phyloP scores from a whole-genome alignment of 352 stramenopile genomes.

The Pythium folliculosum region DNA sequence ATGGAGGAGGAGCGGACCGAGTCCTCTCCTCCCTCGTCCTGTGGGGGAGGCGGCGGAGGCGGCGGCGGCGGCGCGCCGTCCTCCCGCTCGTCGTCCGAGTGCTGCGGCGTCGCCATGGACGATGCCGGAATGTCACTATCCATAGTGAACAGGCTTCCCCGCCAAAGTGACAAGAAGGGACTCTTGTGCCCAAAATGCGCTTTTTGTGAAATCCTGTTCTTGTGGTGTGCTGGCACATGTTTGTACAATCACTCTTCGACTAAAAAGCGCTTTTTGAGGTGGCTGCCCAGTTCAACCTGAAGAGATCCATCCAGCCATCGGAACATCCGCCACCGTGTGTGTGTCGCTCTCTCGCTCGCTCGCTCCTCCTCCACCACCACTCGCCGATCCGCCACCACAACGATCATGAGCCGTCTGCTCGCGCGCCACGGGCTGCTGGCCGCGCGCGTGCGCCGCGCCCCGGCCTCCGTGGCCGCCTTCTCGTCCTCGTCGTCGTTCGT shows the following conservation, averaged over 20 bases:
- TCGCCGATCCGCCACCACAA: background rate
- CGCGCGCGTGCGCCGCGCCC: constrained; percentile 13
- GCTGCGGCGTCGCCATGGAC: constrained; percentile 5
- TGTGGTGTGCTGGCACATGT: constrained; percentile 7
- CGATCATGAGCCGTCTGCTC: constrained; percentile 26
- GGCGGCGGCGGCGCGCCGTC: constrained; percentile 7
- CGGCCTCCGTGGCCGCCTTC: constrained; percentile 31
- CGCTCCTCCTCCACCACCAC: constrained; percentile 1
- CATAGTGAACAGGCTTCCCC: background rate
- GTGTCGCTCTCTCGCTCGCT: no score
- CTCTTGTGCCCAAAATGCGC: constrained; percentile 7
- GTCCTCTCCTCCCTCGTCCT: background rate
- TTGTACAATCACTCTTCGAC: constrained; percentile 24
- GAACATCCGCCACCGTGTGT: no score
- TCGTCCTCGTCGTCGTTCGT: constrained; percentile 63
- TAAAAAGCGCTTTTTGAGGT: constrained; percentile 24
- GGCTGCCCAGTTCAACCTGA: constrained; percentile 14
- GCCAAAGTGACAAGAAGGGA: background rate
- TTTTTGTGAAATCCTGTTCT: constrained; percentile 22
- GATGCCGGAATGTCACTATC: constrained; percentile 9
- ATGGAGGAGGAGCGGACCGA: background rate
- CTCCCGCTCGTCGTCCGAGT: constrained; percentile 7
- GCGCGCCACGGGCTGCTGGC: constrained; percentile 14
- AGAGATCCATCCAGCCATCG: constrained; percentile 4
- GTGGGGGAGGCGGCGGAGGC: constrained; percentile 15